phyloP scores from a whole-genome alignment of 2,329 filamentous ascomycete species.

The Pseudogymnoascus sp. region DNA sequence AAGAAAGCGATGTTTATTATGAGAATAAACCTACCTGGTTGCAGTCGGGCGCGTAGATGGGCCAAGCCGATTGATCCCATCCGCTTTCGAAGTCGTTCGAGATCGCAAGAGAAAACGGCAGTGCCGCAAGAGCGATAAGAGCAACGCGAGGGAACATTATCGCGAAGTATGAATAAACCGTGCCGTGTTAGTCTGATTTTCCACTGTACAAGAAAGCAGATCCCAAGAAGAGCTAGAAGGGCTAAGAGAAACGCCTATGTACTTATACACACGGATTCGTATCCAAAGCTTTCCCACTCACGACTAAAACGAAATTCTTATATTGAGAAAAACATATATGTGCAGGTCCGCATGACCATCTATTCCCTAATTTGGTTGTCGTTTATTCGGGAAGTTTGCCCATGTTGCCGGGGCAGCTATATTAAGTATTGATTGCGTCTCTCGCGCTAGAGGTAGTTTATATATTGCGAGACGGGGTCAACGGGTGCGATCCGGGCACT shows the following conservation, averaged over 20 bases:
- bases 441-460: too few species aligned
- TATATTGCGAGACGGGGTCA: too few species aligned
- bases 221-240: conserved; percentile 14
- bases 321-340: conserved; percentile 6
- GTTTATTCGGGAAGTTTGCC: conserved; percentile 20
- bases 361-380: conserved; percentile 12
- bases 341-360: not conserved
- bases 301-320: conserved; percentile 14
- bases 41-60: conserved; percentile 50
- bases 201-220: conserved; percentile 10
- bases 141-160: conserved; percentile 37
- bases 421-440: too few species aligned
- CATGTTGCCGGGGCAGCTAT: conserved; percentile 21
- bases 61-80: conserved; percentile 50
- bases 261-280: conserved; percentile 24
- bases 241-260: conserved; percentile 9
- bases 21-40: conserved; percentile 36
- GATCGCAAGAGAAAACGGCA: conserved; percentile 41
- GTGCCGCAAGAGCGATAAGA: conserved; percentile 38
- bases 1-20: too few species aligned
- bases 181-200: conserved; percentile 7
- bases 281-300: conserved; percentile 18
- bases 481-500: too few species aligned
- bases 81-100: conserved; percentile 50
- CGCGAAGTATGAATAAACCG: conserved; percentile 12